Conservation (phyloP, 129 eudicot species). For the Cynara cardunculus region DNA sequence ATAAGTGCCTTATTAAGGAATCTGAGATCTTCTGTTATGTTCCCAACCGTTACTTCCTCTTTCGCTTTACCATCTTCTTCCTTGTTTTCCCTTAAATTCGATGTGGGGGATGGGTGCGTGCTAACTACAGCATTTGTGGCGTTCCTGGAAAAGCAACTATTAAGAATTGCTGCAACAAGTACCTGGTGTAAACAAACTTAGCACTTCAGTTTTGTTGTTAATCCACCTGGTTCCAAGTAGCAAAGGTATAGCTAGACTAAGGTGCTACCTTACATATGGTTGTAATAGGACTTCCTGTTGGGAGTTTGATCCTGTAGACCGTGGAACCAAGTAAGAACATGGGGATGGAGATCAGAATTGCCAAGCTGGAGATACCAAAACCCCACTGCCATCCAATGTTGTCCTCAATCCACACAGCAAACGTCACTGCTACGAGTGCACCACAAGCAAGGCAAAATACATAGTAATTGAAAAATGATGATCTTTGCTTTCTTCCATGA, state of each 20-base stretch:
- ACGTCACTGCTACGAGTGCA: slow-evolving; percentile 83
- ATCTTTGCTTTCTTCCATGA: slow-evolving; percentile 74
- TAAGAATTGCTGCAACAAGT: slow-evolving; percentile 51
- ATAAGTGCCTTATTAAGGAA: slow-evolving; percentile 47
- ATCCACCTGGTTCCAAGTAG: neutral
- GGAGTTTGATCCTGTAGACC: slow-evolving; percentile 70
- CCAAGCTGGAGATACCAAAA: slow-evolving; percentile 60
- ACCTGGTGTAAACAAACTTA: slow-evolving; percentile 43
- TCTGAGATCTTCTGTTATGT: slow-evolving; percentile 26
- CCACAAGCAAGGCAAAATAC: slow-evolving; percentile 85
- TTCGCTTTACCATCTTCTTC: slow-evolving; percentile 25
- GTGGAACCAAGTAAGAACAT: slow-evolving; percentile 74
- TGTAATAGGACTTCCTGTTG: slow-evolving; percentile 88
- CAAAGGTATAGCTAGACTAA: neutral
- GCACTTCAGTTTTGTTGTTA: neutral
- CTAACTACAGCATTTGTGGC: slow-evolving; percentile 37
- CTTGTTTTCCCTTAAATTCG: slow-evolving; percentile 10
- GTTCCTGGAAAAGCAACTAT: slow-evolving; percentile 33
- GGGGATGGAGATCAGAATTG: slow-evolving; percentile 68
- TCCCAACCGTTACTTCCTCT: slow-evolving; percentile 17
- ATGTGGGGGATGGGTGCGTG: slow-evolving; percentile 31
- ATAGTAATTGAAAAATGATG: slow-evolving; percentile 76
- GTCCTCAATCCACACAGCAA: slow-evolving; percentile 87
- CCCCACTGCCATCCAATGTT: slow-evolving; percentile 96
- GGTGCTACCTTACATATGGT: slow-evolving; percentile 63